phyloP scores from a whole-genome alignment of 148 eudicot species.

The Salicornia ramosissima region DNA sequence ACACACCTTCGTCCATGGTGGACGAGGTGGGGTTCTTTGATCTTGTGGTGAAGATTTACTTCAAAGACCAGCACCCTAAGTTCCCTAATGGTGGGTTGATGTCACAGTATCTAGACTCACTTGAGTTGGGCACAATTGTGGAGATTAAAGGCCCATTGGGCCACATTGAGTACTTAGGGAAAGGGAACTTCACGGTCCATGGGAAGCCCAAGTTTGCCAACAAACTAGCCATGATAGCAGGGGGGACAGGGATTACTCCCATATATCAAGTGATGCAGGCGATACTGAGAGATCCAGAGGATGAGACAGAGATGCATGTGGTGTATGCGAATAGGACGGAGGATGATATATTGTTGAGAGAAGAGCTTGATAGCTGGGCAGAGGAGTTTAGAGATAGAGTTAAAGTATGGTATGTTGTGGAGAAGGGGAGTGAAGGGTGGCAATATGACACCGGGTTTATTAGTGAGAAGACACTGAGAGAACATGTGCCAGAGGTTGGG shows the following conservation, averaged over 20 bases:
- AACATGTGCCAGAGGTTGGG: constrained; percentile 55
- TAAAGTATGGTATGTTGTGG: constrained; percentile 87
- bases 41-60: constrained; percentile 71
- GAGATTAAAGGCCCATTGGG: constrained; percentile 94
- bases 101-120: constrained; percentile 68
- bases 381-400: constrained; percentile 46
- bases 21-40: constrained; percentile 76
- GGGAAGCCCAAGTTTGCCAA: constrained; percentile 66
- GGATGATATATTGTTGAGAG: constrained; percentile 66
- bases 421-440: constrained; percentile 57
- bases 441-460: constrained; percentile 54
- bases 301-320: constrained; percentile 71
- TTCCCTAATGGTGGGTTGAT: constrained; percentile 81
- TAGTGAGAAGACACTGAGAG: constrained; percentile 54
- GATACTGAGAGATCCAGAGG: constrained; percentile 66
- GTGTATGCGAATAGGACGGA: constrained; percentile 86
- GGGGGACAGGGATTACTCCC: constrained; percentile 93
- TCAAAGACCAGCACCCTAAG: constrained; percentile 48
- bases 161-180: constrained; percentile 77
- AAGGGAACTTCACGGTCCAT: constrained; percentile 60
- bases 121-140: constrained; percentile 44
- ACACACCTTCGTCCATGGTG: constrained; percentile 66
- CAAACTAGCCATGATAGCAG: constrained; percentile 80
- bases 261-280: constrained; percentile 90
- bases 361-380: constrained; percentile 82